Base-by-base conservation (phyloP, 225 moss, liverwort and hornwort species). In the Climacium dendroides region DNA sequence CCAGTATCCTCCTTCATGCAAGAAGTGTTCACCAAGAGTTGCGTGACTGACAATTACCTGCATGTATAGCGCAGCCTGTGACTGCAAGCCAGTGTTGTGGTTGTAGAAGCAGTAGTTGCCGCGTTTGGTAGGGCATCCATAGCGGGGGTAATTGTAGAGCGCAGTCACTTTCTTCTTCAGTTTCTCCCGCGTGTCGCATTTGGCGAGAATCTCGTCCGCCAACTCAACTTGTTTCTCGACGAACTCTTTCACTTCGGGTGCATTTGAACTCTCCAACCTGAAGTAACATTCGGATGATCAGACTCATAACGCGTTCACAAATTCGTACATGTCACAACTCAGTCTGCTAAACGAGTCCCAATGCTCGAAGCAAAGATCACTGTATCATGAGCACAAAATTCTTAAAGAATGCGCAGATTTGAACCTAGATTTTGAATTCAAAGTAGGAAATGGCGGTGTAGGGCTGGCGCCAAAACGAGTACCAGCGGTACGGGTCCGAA, bases 401-500 rank as follows among this genome's bases (percentile, higher is more conserved):
- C 66, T 24, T 5, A 24, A 55, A 67, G 15, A 59, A 25, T 61
- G 39, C 39, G 14, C 83, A 20, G 47, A 63, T 32, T 78, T 11
- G 48, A 87, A 66, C 66, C 52, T 19, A 63, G 62, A 50, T 25
- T 74, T 25, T 85, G 34, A 66, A 71, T 87, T 57, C 61, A 89
- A 70, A 47, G 6, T 9, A 80, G 66, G 61, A 69, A 69, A 59
- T 47, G 76, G 48, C 55, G 72, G 66, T 45, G 73, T n/a, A 55
- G 63, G 48, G 57, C 37, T 64, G 70, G 58, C 58, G 66, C 55
- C 47, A 55, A 60, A 58, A 39, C 55, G 41, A 89, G 77, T 94
- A 97, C 97, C 97, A 98, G 85, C 97, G 95, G 71, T 96, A 98
- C 52, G 96, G 97, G 91, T 98, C 97, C 19, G 90, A 53, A 79